These are phyloP conservation scores for Aspergillus cavernicola DNA, from an alignment of 495 filamentous ascomycete genomes.

Conservation along the genomic window DNA sequence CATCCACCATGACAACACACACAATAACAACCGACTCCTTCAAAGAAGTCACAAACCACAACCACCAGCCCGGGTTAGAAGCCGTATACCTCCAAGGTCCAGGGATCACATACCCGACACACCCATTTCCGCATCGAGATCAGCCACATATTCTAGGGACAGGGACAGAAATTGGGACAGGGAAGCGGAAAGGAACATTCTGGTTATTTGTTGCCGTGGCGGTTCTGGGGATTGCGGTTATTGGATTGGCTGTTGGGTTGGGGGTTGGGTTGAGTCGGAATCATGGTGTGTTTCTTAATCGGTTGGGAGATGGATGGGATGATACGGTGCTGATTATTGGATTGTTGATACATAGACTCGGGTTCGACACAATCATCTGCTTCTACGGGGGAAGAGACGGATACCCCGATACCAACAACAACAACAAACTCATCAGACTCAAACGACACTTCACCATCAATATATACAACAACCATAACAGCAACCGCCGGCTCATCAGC, in stretches of 20 bases:
- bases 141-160: too few relatives aligned
- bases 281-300: not conserved
- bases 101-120: not conserved
- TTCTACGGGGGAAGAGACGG: not conserved
- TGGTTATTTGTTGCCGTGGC: not conserved
- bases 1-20: not conserved
- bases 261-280: slow-evolving; percentile 1
- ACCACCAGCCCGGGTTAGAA: not conserved
- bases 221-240: not conserved
- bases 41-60: not conserved
- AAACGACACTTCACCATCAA: not conserved
- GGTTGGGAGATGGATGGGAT: not conserved
- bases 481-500: not conserved
- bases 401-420: not conserved
- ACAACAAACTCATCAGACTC: slow-evolving; percentile 1
- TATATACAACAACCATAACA: slow-evolving; percentile 2
- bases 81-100: not conserved
- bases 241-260: slow-evolving; percentile 8
- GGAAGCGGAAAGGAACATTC: not conserved
- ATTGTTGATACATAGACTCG: too few relatives aligned
- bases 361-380: too few relatives aligned
- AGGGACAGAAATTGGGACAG: too few relatives aligned
- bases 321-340: too few relatives aligned
- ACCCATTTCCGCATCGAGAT: not conserved
- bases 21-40: not conserved